Percentiles rank a stretch among this genome's conserved stretches.
These are phyloP conservation scores for Marsdenia floribunda DNA, from an alignment of 257 asterid genomes.

Conservation along the genomic window DNA sequence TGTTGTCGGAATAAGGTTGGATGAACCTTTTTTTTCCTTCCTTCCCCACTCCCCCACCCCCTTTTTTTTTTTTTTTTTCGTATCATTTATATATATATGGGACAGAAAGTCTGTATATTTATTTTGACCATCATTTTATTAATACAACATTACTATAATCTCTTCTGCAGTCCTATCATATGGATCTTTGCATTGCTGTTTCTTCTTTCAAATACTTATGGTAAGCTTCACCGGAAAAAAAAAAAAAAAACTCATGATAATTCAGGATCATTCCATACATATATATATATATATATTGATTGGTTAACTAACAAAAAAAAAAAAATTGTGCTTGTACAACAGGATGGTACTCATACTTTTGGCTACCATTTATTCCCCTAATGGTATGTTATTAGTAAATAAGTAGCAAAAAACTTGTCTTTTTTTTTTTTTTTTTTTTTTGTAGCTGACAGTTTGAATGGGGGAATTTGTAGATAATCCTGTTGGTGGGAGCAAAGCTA, in stretches of 20 bases:
- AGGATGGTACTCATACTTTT: constrained; percentile 83
- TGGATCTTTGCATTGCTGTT: constrained; percentile 76
- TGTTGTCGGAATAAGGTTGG: constrained; percentile 86
- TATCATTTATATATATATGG: too few relatives aligned
- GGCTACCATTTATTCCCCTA: constrained; percentile 88
- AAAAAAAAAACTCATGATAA: too few relatives aligned
- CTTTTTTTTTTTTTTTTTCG: too few relatives aligned
- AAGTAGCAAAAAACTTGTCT: neutral
- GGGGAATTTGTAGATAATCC: constrained; percentile 41
- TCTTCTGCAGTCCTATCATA: constrained; percentile 62
- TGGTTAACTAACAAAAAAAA: neutral
- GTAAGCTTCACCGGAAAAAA: constrained; percentile 23
- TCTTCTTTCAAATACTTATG: constrained; percentile 79
- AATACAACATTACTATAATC: neutral
- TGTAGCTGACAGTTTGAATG: neutral
- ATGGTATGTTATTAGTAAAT: constrained; percentile 39
- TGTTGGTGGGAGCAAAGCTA: constrained; percentile 74
- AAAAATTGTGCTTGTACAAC: constrained; percentile 24
- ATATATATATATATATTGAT: neutral
- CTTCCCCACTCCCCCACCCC: too few relatives aligned
- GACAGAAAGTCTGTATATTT: too few relatives aligned
- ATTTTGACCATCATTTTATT: neutral
- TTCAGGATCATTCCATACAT: too few relatives aligned
- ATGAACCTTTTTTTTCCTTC: neutral
- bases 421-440: neutral